Conservation (phyloP, 2,329 filamentous ascomycete genomes). For the Coleophoma crateriformis region DNA sequence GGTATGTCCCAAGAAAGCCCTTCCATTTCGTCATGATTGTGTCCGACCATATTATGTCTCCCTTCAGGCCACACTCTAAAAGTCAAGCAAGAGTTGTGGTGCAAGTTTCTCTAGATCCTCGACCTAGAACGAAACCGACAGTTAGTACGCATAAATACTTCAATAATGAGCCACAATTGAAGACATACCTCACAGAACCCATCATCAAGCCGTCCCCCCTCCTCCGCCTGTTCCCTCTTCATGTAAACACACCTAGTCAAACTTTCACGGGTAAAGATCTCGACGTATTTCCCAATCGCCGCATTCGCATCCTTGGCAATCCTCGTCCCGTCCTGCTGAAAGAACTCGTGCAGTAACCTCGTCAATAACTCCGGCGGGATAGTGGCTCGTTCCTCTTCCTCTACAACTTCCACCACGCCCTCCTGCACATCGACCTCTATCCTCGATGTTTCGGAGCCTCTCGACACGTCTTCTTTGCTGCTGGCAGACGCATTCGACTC, state of each 20-base stretch:
- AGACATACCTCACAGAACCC: conserved; percentile 68
- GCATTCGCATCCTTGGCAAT: conserved; percentile 73
- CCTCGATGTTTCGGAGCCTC: not conserved
- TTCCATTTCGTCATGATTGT: too few relatives aligned
- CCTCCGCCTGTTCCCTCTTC: conserved; percentile 40
- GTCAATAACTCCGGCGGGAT: conserved; percentile 74
- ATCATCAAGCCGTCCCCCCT: conserved; percentile 32
- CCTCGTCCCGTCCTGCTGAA: conserved; percentile 61
- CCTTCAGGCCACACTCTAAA: conserved; percentile 37
- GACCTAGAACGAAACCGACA: conserved; percentile 42
- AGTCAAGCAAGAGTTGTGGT: conserved; percentile 79
- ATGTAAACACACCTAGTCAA: conserved; percentile 73
- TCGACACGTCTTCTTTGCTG: not conserved
- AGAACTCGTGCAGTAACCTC: conserved; percentile 73
- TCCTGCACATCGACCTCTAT: not conserved
- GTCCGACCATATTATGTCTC: too few relatives aligned
- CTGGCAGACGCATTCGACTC: conserved; percentile 8
- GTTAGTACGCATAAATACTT: not conserved
- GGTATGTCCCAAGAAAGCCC: too few relatives aligned
- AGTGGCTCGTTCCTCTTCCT: conserved; percentile 14
- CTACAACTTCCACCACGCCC: not conserved
- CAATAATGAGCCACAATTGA: not conserved
- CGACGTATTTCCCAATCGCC: conserved; percentile 78
- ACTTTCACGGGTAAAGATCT: conserved; percentile 86
- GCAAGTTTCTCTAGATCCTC: conserved; percentile 87